These are phyloP conservation scores for Elongisporangium anandrum DNA, from an alignment of 352 stramenopile genomes.

Conservation along the genomic window DNA sequence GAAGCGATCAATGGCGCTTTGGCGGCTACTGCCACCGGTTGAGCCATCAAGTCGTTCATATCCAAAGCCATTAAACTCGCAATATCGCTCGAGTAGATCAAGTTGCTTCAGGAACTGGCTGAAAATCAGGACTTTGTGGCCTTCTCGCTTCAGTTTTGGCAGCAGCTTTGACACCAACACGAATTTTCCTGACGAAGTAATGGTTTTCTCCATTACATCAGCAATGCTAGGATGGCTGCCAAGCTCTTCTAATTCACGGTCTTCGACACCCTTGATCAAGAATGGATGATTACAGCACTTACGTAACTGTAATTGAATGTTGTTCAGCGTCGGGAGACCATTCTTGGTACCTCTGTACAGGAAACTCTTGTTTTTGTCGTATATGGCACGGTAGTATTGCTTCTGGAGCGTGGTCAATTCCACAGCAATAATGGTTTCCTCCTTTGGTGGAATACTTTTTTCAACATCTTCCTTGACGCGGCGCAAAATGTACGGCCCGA, in stretches of 20 bases:
- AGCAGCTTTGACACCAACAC: slow-evolving; percentile 89
- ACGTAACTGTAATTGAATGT: slow-evolving; percentile 98
- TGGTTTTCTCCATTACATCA: slow-evolving; percentile 80
- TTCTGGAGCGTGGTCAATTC: slow-evolving; percentile 98
- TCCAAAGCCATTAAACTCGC: slow-evolving; percentile 83
- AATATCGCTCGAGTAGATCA: slow-evolving; percentile 93
- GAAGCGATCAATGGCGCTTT: slow-evolving; percentile 96
- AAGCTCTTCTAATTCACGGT: slow-evolving; percentile 78
- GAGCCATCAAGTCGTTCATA: slow-evolving; percentile 90
- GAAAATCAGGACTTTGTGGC: slow-evolving; percentile 95
- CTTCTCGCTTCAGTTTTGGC: slow-evolving; percentile 89
- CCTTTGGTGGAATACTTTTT: slow-evolving; percentile 95
- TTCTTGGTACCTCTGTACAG: slow-evolving; percentile 89
- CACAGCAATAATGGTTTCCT: slow-evolving; percentile 95
- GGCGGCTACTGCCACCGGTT: slow-evolving; percentile 84
- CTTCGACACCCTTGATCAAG: slow-evolving; percentile 94
- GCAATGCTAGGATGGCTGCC: slow-evolving; percentile 35
- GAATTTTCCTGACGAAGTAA: slow-evolving; percentile 84
- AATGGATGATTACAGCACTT: slow-evolving; percentile 99
- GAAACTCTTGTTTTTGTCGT: slow-evolving; percentile 99
- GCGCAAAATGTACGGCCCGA: slow-evolving; percentile 94
- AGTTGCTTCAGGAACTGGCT: slow-evolving; percentile 94
- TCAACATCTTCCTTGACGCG: slow-evolving; percentile 98
- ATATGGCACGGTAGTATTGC: slow-evolving; percentile 99
- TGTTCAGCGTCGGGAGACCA: slow-evolving; percentile 92